Percentiles rank a stretch among this genome's conserved stretches.
These are phyloP conservation scores for Magnolia kwangsiensis DNA, from an alignment of 164 flowering plant species.

Conservation along the genomic window DNA sequence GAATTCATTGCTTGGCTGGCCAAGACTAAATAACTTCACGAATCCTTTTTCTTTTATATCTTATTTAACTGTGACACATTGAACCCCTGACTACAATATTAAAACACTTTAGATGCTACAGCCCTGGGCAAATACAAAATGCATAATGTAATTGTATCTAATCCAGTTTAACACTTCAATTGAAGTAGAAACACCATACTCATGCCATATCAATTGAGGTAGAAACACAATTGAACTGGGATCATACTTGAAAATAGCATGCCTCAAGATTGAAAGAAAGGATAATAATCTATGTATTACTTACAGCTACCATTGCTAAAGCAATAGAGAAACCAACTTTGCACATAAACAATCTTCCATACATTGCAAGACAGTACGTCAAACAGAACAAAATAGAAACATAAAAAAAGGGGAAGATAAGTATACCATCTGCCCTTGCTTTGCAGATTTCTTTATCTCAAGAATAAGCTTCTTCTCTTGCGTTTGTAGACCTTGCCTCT, in stretches of 20 bases:
- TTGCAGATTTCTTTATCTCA: constrained; percentile 94
- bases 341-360: too few species aligned
- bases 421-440: constrained; percentile 98
- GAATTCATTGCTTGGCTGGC: not conserved
- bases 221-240: too few species aligned
- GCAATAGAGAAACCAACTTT: not conserved
- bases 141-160: not conserved
- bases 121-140: not conserved
- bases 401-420: not conserved
- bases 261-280: not conserved
- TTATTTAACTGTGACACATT: not conserved
- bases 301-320: too few species aligned
- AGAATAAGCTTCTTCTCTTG: constrained; percentile 95
- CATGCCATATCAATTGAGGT: not conserved
- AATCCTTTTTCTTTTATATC: not conserved
- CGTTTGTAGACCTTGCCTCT: constrained; percentile 84
- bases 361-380: not conserved
- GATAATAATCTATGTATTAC: not conserved
- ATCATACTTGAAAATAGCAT: not conserved
- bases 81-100: not conserved
- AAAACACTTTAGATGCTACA: not conserved
- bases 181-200: too few species aligned
- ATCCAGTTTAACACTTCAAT: not conserved
- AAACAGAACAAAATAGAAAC: too few species aligned
- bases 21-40: too few species aligned